Conservation (phyloP, 1,284 basidiomycete genomes). For the Pterulicium gracile region DNA sequence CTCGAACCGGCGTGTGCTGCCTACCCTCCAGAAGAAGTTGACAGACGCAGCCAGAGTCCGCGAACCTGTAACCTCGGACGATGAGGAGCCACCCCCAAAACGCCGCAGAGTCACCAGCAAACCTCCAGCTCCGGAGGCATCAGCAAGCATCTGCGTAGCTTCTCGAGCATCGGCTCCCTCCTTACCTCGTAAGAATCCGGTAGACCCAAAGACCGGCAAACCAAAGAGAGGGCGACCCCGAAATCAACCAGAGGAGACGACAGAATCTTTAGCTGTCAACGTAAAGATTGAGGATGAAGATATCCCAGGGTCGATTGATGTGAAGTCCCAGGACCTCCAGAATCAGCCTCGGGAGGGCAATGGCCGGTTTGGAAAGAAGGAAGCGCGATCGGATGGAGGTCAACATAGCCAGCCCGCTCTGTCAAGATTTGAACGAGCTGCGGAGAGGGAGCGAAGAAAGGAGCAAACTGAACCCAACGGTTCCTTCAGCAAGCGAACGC, state of each 20-base stretch:
- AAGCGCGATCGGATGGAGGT: constrained; percentile 4
- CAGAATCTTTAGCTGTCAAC: constrained; percentile 7
- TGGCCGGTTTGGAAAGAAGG: constrained; percentile 40
- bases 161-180: no score
- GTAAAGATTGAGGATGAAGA: constrained; percentile 13
- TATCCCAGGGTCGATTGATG: constrained; percentile 18
- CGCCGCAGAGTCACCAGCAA: constrained; percentile 26
- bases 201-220: constrained; percentile 16
- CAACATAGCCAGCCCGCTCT: not conserved
- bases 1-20: constrained; percentile 35
- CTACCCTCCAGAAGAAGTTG: constrained; percentile 44
- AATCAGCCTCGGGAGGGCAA: constrained; percentile 37
- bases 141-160: no score
- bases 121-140: constrained; percentile 19
- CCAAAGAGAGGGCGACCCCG: constrained; percentile 21
- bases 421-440: constrained; percentile 9
- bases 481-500: no score
- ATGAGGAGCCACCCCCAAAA: constrained; percentile 31
- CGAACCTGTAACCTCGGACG: no score
- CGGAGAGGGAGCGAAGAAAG: constrained; percentile 13
- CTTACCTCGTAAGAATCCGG: constrained; percentile 17
- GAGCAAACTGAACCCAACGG: constrained; percentile 20
- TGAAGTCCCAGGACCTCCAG: constrained; percentile 34
- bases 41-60: constrained; percentile 24
- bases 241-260: constrained; percentile 2